A percentile compares a stretch with the other conserved stretches of the same genome.
Evolutionary conservation across 257 asterid species (phyloP).

Genomic region (Solanum habrochaites): DNA sequence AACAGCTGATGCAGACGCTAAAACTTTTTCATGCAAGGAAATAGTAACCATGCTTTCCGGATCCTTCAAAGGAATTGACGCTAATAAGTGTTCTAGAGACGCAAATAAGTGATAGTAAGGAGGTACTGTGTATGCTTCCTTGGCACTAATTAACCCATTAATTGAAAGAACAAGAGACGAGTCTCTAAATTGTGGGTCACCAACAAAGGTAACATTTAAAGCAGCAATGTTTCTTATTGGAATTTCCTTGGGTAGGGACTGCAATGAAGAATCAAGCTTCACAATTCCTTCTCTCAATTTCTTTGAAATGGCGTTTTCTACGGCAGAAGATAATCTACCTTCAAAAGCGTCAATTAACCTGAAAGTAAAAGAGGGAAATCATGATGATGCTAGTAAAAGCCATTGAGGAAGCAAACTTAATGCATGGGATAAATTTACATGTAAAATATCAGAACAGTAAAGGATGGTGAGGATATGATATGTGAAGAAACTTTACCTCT

Average conservation of each 20-base stretch:
- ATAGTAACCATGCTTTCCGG: constrained; percentile 57
- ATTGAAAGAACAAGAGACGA: constrained; percentile 55
- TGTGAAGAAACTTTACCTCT: neutral
- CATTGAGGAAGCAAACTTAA: neutral
- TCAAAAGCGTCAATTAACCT: constrained; percentile 78
- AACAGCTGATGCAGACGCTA: constrained; percentile 60
- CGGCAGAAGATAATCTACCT: constrained; percentile 46
- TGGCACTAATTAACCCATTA: constrained; percentile 51
- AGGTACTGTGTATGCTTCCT: constrained; percentile 19
- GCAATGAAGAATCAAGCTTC: constrained; percentile 47
- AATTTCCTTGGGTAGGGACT: constrained; percentile 74
- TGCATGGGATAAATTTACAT: neutral
- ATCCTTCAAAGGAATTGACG: constrained; percentile 21
- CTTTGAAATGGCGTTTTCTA: constrained; percentile 61
- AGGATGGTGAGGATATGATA: neutral
- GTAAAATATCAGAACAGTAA: neutral
- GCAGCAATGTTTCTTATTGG: constrained; percentile 43
- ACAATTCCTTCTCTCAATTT: constrained; percentile 42
- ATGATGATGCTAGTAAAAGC: neutral
- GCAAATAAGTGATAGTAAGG: constrained; percentile 13
- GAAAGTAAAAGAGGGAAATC: constrained; percentile 1
- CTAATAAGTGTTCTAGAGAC: constrained; percentile 15
- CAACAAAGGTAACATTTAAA: constrained; percentile 58
- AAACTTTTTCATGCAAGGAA: constrained; percentile 63
- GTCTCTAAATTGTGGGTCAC: constrained; percentile 43